These are phyloP conservation scores for Cercospora sp. DNA, from an alignment of 2,329 filamentous ascomycete species.

Conservation along the genomic window DNA sequence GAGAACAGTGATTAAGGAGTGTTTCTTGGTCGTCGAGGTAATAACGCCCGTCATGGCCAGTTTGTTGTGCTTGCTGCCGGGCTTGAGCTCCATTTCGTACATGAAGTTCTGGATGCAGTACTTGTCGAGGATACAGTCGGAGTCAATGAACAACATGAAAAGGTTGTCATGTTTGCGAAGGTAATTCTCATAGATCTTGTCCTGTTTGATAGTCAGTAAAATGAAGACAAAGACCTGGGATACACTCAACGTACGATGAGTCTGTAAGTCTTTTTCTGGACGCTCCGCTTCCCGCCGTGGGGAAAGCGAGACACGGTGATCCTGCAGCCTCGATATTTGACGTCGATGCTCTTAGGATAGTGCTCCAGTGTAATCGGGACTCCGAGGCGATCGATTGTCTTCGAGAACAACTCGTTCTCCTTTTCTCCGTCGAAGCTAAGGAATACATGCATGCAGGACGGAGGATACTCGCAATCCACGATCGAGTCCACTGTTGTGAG, in stretches of 20 bases:
- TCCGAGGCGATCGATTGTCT: constrained; percentile 80
- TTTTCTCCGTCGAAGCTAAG: constrained; percentile 91
- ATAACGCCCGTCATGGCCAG: constrained; percentile 97
- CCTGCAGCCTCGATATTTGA: constrained; percentile 76
- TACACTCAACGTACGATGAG: constrained; percentile 58
- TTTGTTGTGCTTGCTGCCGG: constrained; percentile 88
- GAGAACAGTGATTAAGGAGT: constrained; percentile 84
- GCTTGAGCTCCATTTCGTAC: constrained; percentile 97
- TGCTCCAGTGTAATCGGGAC: constrained; percentile 73
- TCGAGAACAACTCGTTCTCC: constrained; percentile 84
- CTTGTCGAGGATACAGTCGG: constrained; percentile 89
- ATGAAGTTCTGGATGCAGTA: constrained; percentile 96
- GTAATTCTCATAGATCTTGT: constrained; percentile 87
- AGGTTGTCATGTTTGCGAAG: constrained; percentile 85
- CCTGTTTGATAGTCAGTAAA: constrained; percentile 38
- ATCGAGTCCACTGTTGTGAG: constrained; percentile 87
- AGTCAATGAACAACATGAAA: constrained; percentile 96
- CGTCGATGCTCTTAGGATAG: constrained; percentile 88
- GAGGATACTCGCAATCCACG: constrained; percentile 89
- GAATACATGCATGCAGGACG: constrained; percentile 90
- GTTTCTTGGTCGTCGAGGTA: constrained; percentile 85
- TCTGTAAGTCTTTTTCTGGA: constrained; percentile 89
- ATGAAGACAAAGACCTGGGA: background rate
- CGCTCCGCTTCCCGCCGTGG: constrained; percentile 90
- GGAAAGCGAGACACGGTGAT: constrained; percentile 90